Percentiles rank a stretch among this genome's conserved stretches.
phyloP scores from a whole-genome alignment of 768 basidiomycete genomes.

The Leccinum subgranulosum region DNA sequence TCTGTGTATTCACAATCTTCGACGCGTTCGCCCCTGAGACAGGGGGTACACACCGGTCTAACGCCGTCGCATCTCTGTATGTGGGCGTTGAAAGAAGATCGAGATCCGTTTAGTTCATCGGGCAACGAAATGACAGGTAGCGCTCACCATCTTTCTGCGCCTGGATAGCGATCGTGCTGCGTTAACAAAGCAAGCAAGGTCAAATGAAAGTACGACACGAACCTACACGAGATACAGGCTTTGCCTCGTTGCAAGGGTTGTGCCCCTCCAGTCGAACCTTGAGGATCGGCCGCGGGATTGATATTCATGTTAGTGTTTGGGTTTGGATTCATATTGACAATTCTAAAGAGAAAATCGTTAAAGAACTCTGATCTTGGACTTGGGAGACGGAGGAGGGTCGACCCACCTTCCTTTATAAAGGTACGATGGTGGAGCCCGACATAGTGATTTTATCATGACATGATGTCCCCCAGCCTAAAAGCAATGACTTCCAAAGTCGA shows the following conservation, averaged over 20 bases:
- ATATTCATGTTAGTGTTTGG: neutral
- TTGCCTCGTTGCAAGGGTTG: slow-evolving; percentile 43
- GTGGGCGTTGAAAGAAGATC: neutral
- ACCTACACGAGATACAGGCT: slow-evolving; percentile 55
- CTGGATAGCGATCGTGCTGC: slow-evolving; percentile 22
- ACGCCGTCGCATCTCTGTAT: slow-evolving; percentile 63
- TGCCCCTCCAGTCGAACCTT: neutral
- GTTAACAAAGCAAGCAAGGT: neutral
- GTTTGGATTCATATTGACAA: neutral
- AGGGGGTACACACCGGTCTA: slow-evolving; percentile 64
- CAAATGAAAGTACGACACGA: slow-evolving; percentile 8
- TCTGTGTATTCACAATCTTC: slow-evolving; percentile 75
- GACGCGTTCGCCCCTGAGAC: slow-evolving; percentile 52
- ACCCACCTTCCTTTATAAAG: neutral
- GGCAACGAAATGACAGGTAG: neutral
- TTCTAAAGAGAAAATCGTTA: neutral
- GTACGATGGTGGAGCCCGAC: neutral
- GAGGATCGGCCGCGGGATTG: slow-evolving; percentile 5
- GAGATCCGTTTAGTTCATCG: neutral
- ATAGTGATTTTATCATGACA: neutral
- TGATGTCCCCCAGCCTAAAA: neutral
- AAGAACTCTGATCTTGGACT: neutral
- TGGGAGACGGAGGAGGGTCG: neutral
- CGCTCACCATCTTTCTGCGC: slow-evolving; percentile 47
- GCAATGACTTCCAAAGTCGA: neutral